A percentile compares a stretch with the other conserved stretches of the same genome.
These are phyloP conservation scores for Scleroderma bovista DNA, from an alignment of 768 basidiomycete species.

Conservation along the genomic window DNA sequence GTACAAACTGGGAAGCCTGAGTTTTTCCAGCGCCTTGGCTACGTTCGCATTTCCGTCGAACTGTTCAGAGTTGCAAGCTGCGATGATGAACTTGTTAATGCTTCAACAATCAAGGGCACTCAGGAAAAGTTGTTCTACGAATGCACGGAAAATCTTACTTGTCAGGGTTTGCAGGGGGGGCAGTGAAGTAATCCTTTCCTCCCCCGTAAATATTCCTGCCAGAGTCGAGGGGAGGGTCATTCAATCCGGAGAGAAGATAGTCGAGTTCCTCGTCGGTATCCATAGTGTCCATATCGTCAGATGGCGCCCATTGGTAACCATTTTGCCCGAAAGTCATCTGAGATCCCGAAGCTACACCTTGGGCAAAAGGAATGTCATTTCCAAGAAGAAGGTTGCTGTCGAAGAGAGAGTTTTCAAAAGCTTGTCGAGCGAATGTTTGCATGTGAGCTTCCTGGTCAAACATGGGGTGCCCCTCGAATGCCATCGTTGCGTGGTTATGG, in stretches of 20 bases:
- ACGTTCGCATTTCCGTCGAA: constrained; percentile 59
- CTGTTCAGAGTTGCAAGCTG: constrained; percentile 50
- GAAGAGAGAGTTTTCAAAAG: not conserved
- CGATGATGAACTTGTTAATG: constrained; percentile 47
- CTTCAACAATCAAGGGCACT: constrained; percentile 12
- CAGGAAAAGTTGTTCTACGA: not conserved
- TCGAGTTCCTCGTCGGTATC: not conserved
- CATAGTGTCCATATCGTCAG: not conserved
- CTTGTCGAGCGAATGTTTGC: not conserved
- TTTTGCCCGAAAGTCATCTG: not conserved
- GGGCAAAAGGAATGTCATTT: not conserved
- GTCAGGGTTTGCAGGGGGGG: constrained; percentile 42
- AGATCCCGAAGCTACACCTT: not conserved
- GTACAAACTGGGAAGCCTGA: constrained; percentile 45
- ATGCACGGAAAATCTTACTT: constrained; percentile 37
- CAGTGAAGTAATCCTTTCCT: constrained; percentile 38
- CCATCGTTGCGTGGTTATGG: not conserved
- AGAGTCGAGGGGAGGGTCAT: constrained; percentile 23
- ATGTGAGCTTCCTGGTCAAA: not conserved
- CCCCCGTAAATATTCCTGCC: constrained; percentile 38
- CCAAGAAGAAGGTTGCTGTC: not conserved
- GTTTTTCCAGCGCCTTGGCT: constrained; percentile 47
- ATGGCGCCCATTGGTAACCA: not conserved
- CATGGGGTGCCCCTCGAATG: not conserved
- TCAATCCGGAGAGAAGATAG: not conserved